Evolutionary conservation across 75 land plant species (phyloP).

Genomic region (Gnetum montanum): DNA sequence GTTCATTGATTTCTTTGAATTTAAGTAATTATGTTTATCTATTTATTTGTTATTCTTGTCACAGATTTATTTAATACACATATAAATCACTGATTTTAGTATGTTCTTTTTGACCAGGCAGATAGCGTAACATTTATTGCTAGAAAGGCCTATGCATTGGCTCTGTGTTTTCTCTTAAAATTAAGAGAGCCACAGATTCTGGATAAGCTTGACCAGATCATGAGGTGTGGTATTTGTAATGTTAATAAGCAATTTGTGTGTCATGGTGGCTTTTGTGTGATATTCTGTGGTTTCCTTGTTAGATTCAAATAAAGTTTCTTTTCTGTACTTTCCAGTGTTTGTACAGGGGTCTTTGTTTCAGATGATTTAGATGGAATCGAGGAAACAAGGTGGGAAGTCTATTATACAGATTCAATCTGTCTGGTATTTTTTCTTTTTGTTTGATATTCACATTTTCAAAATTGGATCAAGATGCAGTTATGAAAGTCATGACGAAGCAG

Average conservation of each 20-base stretch:
- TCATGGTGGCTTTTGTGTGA: too few species aligned
- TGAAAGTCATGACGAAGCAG: slow-evolving; percentile 31
- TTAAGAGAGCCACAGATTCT: slow-evolving; percentile 82
- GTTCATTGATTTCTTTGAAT: too few species aligned
- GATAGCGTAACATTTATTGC: slow-evolving; percentile 64
- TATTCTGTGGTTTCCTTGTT: background rate
- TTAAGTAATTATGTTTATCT: too few species aligned
- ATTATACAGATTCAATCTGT: slow-evolving; percentile 2
- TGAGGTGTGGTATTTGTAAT: slow-evolving; percentile 45
- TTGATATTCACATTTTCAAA: too few species aligned
- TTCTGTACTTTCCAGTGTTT: slow-evolving; percentile 57
- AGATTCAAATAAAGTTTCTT: background rate
- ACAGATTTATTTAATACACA: too few species aligned
- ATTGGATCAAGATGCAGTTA: slow-evolving; percentile 22
- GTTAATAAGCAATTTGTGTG: background rate
- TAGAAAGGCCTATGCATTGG: slow-evolving; percentile 66
- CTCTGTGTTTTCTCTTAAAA: slow-evolving; percentile 76
- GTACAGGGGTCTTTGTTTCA: slow-evolving; percentile 71
- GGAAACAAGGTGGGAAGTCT: slow-evolving; percentile 47
- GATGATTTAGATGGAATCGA: slow-evolving; percentile 59
- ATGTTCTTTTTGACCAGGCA: slow-evolving; percentile 38
- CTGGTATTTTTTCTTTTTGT: slow-evolving; percentile 1
- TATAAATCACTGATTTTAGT: too few species aligned
- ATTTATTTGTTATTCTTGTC: too few species aligned
- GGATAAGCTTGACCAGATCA: slow-evolving; percentile 89